Conservation (phyloP, 139 green algal species). For the Tetradesmus lagerheimii region DNA sequence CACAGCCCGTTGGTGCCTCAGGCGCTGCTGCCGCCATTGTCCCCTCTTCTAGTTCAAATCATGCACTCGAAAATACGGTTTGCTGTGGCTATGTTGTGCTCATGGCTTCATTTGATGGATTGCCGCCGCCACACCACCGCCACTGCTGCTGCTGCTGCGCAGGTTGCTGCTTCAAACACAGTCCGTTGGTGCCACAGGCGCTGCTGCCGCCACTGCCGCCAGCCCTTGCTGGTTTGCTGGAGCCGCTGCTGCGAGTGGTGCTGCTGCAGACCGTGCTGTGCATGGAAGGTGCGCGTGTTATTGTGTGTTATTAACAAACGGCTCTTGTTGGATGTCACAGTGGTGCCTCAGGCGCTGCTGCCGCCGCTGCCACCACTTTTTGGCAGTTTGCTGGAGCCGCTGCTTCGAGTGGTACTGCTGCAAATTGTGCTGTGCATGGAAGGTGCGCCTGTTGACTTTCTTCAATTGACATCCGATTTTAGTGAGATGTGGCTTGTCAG, state of each 20-base stretch:
- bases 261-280: not conserved
- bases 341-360: no score
- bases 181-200: conserved; percentile 3
- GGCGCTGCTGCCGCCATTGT: conserved; percentile 12
- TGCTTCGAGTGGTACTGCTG: not conserved
- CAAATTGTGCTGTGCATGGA: not conserved
- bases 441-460: not conserved
- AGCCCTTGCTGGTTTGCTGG: not conserved
- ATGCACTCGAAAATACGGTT: no score
- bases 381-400: not conserved
- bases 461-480: no score
- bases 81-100: no score
- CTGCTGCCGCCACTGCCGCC: conserved; percentile 18
- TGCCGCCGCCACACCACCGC: no score
- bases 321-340: not conserved
- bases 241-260: conserved; percentile 17
- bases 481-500: not conserved
- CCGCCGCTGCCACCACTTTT: no score
- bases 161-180: conserved; percentile 35
- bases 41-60: no score
- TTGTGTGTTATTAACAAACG: no score
- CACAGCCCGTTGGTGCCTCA: conserved; percentile 26
- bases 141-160: conserved; percentile 29
- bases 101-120: no score
- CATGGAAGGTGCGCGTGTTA: not conserved